A percentile compares a stretch with the other conserved stretches of the same genome.
Conservation (phyloP, 164 flowering plant species). For the Vitis vinifera region ASM3070453v1 NC_081814.1:2924001-2924500, state of each 20-base stretch:
- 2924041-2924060: too few species aligned
- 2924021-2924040: too few species aligned
- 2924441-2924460: constrained; percentile 63
- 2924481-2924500: constrained; percentile 53
- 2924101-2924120: too few species aligned
- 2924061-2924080: too few species aligned
- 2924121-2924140: too few species aligned
- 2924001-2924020: too few species aligned
- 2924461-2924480: constrained; percentile 56
- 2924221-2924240: neutral
- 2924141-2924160: too few species aligned
- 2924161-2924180: too few species aligned
- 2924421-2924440: constrained; percentile 55
- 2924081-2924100: too few species aligned
- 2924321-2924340: neutral
- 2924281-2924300: constrained; percentile 22
- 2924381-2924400: neutral
- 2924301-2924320: neutral
- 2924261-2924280: constrained; percentile 35
- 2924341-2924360: neutral
- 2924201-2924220: too few species aligned
- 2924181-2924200: too few species aligned
- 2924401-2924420: neutral
- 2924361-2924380: constrained; percentile 1
- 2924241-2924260: constrained; percentile 16